phyloP scores from a whole-genome alignment of 345 rosid genomes.

The Laguncularia racemosa region DNA sequence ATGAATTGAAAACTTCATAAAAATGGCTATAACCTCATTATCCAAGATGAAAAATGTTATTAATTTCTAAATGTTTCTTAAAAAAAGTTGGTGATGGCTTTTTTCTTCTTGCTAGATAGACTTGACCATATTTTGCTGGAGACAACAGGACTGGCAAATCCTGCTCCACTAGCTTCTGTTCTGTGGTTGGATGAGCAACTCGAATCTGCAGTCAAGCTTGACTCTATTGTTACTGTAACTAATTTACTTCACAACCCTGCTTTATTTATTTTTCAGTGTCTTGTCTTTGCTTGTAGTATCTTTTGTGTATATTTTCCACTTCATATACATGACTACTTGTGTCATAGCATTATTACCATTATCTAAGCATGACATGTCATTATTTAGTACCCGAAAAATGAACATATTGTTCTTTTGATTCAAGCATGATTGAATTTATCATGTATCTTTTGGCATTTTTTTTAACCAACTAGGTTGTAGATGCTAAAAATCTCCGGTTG shows the following conservation, averaged over 20 bases:
- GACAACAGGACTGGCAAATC: slow-evolving; percentile 99
- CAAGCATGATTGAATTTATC: too few relatives aligned
- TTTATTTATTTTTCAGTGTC: slow-evolving; percentile 3
- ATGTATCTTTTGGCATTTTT: too few relatives aligned
- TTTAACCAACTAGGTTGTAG: slow-evolving; percentile 62
- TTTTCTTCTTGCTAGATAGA: slow-evolving; percentile 22
- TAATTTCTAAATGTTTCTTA: neutral
- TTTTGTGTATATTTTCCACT: neutral
- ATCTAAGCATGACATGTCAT: too few relatives aligned
- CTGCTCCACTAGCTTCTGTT: slow-evolving; percentile 86
- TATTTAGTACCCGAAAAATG: too few relatives aligned
- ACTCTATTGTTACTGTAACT: slow-evolving; percentile 83
- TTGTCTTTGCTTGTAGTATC: neutral
- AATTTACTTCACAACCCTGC: neutral
- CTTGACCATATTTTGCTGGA: slow-evolving; percentile 91
- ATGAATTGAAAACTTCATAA: too few relatives aligned
- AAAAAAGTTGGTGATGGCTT: slow-evolving; percentile 2
- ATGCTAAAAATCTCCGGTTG: slow-evolving; percentile 83
- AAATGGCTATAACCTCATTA: too few relatives aligned
- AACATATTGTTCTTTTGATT: too few relatives aligned
- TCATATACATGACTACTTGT: too few relatives aligned
- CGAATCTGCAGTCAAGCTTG: slow-evolving; percentile 85
- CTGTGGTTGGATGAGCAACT: slow-evolving; percentile 97
- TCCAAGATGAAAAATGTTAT: too few relatives aligned
- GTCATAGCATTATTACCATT: too few relatives aligned